Evolutionary conservation across 306 rosid species (phyloP).

Genomic region (Quercus gilva): DNA sequence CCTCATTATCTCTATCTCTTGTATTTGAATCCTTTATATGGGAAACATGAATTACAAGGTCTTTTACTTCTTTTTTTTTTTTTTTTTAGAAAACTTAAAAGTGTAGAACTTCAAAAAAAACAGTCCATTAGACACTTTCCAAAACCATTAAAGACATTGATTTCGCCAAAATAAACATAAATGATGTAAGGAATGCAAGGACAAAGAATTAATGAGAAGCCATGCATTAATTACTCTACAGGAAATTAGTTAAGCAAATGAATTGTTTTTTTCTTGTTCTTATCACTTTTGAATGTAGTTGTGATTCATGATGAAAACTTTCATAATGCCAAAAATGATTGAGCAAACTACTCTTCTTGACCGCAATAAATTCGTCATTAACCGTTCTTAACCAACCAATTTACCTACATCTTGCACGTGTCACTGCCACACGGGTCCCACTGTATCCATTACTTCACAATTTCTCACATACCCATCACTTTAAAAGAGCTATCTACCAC

Average conservation of each 20-base stretch:
- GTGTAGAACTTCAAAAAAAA: not conserved
- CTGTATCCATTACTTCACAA: not conserved
- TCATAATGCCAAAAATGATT: slow-evolving; percentile 20
- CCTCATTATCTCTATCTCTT: too few relatives aligned
- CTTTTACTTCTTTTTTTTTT: not conserved
- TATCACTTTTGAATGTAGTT: not conserved
- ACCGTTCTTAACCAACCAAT: not conserved
- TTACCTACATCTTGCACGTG: not conserved
- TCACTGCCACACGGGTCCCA: slow-evolving; percentile 2
- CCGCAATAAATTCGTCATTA: not conserved
- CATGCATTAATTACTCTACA: not conserved
- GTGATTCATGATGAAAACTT: too few relatives aligned
- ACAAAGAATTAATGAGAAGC: not conserved
- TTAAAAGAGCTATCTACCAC: not conserved
- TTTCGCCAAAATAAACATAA: not conserved
- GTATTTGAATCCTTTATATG: too few relatives aligned
- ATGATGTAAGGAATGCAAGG: not conserved
- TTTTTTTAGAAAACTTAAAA: not conserved
- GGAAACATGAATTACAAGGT: too few relatives aligned
- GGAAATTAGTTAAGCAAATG: not conserved
- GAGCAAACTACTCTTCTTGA: not conserved
- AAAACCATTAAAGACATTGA: not conserved
- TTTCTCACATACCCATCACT: too few relatives aligned
- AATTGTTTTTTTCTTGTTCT: not conserved
- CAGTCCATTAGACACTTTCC: not conserved